Base-by-base conservation (phyloP, 768 basidiomycete species). In the Stropharia rugosoannulata region DNA sequence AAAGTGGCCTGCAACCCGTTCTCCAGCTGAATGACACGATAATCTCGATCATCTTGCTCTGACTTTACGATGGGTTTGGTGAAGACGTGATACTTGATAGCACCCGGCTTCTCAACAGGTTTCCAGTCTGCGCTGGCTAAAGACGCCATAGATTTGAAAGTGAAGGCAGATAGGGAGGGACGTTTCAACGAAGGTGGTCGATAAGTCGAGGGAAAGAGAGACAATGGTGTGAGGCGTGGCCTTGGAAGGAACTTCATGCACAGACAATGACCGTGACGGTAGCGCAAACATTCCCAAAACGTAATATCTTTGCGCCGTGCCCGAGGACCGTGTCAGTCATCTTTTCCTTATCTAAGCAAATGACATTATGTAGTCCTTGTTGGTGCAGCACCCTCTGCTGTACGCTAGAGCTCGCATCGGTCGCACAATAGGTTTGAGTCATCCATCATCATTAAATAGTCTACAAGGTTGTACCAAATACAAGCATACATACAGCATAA, bases 1-100 rank as follows among this genome's bases (percentile, higher is more conserved):
- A 99, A 71, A 60, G 89, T 82, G 0, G 87, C 94, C 58, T 91
- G 87, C n/a, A 99, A 73, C 3, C 90, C 94, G 66, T 98, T 99
- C 6, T 85, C 79, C n/a, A 99, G 81, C 46, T 79, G 79, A 59
- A 99, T 89, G 45, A 95, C 68, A 48, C 88, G 76, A 68, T 97
- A 96, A 13, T 85, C 80, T 56, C 93, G 77, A 63, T 90, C 85
- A 66, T 96, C 93, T 63, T 87, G 82, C 49, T 79, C 78, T 0
- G 91, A 88, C 70, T 86, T 86, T 56, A 85, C 78, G 57, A 95
- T 80, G 6, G 65, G 59, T 54, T 64, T 62, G 10, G 61, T 66
- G 51, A 60, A 68, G n/a, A 65, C 60, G 29, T 43, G 63, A 60
- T 66, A 65, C 49, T 62, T 47, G 9, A 54, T 51, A 16, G 54